Conservation (phyloP, 129 eudicot species). For the Apium graveolens region DNA sequence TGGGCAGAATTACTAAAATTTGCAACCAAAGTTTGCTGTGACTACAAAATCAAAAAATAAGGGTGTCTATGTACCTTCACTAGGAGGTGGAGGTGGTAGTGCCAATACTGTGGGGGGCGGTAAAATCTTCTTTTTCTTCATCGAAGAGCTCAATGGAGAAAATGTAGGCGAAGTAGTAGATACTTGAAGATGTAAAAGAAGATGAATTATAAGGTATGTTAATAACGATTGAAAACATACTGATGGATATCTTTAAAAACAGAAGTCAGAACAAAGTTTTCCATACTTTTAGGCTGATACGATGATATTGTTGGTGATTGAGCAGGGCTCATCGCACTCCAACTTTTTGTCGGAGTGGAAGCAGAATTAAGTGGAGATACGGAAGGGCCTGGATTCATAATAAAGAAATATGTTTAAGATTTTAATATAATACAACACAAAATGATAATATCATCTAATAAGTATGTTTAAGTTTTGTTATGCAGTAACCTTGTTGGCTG, state of each 20-base stretch:
- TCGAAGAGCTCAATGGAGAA: constrained; percentile 47
- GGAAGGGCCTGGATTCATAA: constrained; percentile 28
- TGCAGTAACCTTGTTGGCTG: constrained; percentile 37
- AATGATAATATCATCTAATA: background rate
- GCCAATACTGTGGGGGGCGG: constrained; percentile 46
- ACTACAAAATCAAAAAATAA: background rate
- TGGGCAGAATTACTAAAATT: background rate
- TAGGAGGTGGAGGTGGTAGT: constrained; percentile 88
- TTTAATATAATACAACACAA: background rate
- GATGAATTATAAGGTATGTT: background rate
- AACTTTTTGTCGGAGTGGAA: constrained; percentile 19
- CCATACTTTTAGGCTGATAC: constrained; percentile 30
- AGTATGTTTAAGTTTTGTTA: background rate
- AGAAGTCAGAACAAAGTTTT: constrained; percentile 18
- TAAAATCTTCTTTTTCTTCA: constrained; percentile 21
- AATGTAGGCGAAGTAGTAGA: constrained; percentile 33
- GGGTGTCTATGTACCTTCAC: constrained; percentile 39
- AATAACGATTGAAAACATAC: background rate
- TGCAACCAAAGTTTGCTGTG: background rate
- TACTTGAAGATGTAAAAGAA: constrained; percentile 26
- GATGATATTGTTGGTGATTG: constrained; percentile 46
- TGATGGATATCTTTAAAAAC: constrained; percentile 2
- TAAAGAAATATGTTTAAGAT: background rate
- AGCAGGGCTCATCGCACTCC: constrained; percentile 28
- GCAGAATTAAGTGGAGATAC: constrained; percentile 28